Evolutionary conservation across 202 grass and related monocot genomes (phyloP).

Genomic region (Panicum hallii): DNA sequence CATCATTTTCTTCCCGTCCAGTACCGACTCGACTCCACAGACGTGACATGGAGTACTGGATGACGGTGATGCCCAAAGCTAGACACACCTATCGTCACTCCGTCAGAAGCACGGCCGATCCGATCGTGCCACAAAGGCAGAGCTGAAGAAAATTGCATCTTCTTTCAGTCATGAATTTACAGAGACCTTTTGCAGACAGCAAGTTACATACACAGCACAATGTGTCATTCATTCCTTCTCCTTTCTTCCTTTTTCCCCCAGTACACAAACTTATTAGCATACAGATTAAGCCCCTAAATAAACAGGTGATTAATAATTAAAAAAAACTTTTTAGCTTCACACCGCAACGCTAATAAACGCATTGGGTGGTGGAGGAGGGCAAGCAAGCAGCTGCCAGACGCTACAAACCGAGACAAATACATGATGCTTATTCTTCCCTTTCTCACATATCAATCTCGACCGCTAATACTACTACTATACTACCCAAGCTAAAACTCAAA

Average conservation of each 20-base stretch:
- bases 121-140: not conserved
- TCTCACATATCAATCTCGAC: slow-evolving; percentile 58
- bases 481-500: slow-evolving; percentile 33
- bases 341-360: slow-evolving; percentile 64
- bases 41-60: not conserved
- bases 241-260: not conserved
- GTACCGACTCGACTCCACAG: not conserved
- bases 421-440: slow-evolving; percentile 41
- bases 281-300: slow-evolving; percentile 31
- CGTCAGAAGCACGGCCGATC: not conserved
- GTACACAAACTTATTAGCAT: slow-evolving; percentile 6
- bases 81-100: not conserved
- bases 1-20: slow-evolving; percentile 16
- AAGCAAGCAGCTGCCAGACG: slow-evolving; percentile 15
- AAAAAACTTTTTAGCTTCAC: slow-evolving; percentile 36
- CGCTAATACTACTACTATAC: slow-evolving; percentile 2
- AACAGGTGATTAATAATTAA: not conserved
- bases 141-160: not conserved
- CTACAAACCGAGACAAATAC: slow-evolving; percentile 63
- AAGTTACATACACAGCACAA: not conserved
- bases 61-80: not conserved
- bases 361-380: slow-evolving; percentile 44
- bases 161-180: not conserved
- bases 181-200: not conserved
- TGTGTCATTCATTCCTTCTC: not conserved